Evolutionary conservation across 768 basidiomycete genomes (phyloP).

Genomic region (Amanita phalloides): DNA sequence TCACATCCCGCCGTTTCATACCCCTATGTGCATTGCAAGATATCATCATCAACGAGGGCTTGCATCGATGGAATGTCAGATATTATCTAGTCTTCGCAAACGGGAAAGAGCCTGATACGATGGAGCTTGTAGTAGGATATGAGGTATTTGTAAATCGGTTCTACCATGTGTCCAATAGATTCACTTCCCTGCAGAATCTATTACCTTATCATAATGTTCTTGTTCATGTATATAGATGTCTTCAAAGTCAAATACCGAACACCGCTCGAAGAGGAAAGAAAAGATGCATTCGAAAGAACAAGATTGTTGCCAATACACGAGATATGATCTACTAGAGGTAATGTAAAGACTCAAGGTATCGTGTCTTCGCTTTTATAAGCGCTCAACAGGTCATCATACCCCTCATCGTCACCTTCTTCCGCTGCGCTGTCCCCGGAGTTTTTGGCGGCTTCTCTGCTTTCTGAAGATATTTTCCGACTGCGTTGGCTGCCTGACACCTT

Average conservation of each 20-base stretch:
- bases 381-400: slow-evolving; percentile 68
- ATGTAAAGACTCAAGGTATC: not conserved
- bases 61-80: slow-evolving; percentile 60
- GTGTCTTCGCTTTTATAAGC: slow-evolving; percentile 72
- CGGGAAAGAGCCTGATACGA: slow-evolving; percentile 15
- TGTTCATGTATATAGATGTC: slow-evolving; percentile 44
- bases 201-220: slow-evolving; percentile 56
- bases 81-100: slow-evolving; percentile 52
- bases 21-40: slow-evolving; percentile 44
- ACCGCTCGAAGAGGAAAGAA: not conserved
- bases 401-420: slow-evolving; percentile 69
- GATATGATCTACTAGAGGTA: not conserved
- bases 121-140: slow-evolving; percentile 43
- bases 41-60: slow-evolving; percentile 64
- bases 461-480: slow-evolving; percentile 37
- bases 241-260: slow-evolving; percentile 25
- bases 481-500: slow-evolving; percentile 35
- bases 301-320: not conserved
- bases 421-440: slow-evolving; percentile 50
- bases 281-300: not conserved
- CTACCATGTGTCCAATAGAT: not conserved
- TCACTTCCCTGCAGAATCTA: slow-evolving; percentile 35
- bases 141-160: slow-evolving; percentile 32
- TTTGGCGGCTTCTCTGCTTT: slow-evolving; percentile 25
- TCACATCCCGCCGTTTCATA: slow-evolving; percentile 44